A percentile compares a stretch with the other conserved stretches of the same genome.
phyloP scores from a whole-genome alignment of 345 rosid species.

The Sisymbrium irio region DNA sequence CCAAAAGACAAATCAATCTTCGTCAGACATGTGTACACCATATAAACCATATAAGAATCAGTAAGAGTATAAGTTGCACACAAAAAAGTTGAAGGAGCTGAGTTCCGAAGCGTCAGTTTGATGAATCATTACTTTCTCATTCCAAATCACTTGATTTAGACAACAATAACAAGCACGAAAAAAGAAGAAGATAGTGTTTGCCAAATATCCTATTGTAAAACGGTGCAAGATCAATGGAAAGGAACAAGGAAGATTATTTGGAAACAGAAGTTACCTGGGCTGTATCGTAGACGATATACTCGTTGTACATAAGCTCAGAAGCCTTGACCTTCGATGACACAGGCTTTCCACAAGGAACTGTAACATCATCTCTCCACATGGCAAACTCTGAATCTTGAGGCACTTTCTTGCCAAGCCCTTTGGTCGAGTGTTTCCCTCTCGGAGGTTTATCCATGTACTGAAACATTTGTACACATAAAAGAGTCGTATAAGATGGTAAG shows the following conservation, averaged over 20 bases:
- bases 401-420: conserved; percentile 86
- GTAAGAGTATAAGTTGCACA: not conserved
- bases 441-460: conserved; percentile 91
- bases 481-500: not conserved
- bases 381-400: conserved; percentile 73
- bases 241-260: not conserved
- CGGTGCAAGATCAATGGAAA: no score
- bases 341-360: conserved; percentile 92
- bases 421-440: conserved; percentile 85
- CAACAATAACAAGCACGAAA: not conserved
- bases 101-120: not conserved
- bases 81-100: not conserved
- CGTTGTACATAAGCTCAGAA: conserved; percentile 91
- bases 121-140: not conserved
- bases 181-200: not conserved
- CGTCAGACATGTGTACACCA: conserved; percentile 22
- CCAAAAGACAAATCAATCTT: not conserved
- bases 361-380: conserved; percentile 81
- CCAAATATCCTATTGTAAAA: not conserved
- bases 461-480: not conserved
- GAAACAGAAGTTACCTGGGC: conserved; percentile 62
- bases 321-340: conserved; percentile 64
- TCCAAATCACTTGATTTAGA: not conserved
- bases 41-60: not conserved
- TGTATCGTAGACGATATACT: conserved; percentile 82